Percentiles rank a stretch among this genome's conserved stretches.
Evolutionary conservation across 345 rosid genomes (phyloP).

Genomic region (Dipteronia sinensis): DNA sequence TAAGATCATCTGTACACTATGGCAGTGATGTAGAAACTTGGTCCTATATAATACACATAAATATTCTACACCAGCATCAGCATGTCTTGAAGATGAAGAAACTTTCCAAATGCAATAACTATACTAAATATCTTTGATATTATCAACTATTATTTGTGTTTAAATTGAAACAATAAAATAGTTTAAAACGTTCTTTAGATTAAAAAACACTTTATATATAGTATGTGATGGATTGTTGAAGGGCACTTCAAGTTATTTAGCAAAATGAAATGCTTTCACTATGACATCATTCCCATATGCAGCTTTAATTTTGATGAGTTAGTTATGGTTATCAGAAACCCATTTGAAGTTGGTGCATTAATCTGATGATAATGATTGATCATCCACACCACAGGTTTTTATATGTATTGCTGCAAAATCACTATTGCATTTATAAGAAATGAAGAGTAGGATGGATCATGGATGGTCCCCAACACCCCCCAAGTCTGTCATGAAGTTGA

Average conservation of each 20-base stretch:
- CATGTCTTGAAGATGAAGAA: not conserved
- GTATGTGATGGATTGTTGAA: too few species aligned
- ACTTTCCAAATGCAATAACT: too few species aligned
- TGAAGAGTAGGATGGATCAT: not conserved
- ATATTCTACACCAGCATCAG: not conserved
- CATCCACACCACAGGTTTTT: not conserved
- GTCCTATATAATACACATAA: not conserved
- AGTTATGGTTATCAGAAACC: not conserved
- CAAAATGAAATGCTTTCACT: too few species aligned
- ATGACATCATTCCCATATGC: not conserved
- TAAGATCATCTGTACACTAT: not conserved
- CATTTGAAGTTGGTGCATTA: not conserved
- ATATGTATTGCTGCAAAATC: not conserved
- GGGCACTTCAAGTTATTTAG: too few species aligned
- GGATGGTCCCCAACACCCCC: constrained; percentile 35
- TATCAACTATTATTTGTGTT: too few species aligned
- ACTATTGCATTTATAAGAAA: constrained; percentile 25
- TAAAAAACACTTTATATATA: too few species aligned
- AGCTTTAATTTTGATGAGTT: not conserved
- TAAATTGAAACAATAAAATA: too few species aligned
- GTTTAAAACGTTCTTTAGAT: too few species aligned
- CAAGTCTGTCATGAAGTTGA: constrained; percentile 14
- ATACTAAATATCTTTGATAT: too few species aligned
- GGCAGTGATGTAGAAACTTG: not conserved
- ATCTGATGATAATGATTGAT: constrained; percentile 1